Evolutionary conservation across 2,329 filamentous ascomycete species (phyloP).

Genomic region (Aspergillus puulaauensis): DNA sequence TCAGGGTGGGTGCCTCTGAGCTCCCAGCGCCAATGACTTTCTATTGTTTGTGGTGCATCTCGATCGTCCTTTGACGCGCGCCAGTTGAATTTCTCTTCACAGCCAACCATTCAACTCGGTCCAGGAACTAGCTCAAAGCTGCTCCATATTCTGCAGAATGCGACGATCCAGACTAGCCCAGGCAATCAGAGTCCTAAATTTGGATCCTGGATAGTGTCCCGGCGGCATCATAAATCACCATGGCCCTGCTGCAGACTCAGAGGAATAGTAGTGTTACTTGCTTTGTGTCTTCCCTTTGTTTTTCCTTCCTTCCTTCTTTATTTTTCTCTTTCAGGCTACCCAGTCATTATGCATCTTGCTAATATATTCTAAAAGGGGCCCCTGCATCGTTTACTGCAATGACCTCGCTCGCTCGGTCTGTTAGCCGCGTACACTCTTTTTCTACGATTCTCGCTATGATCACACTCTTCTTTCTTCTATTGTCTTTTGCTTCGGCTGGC

Average conservation of each 20-base stretch:
- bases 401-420: neutral
- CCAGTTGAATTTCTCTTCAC: conserved; percentile 9
- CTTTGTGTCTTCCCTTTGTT: neutral
- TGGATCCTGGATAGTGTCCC: neutral
- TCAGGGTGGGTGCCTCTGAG: conserved; percentile 4
- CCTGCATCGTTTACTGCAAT: neutral
- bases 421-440: conserved; percentile 9
- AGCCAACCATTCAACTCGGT: conserved; percentile 9
- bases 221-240: neutral
- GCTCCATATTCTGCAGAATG: conserved; percentile 4
- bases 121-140: neutral
- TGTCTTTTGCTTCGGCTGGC: conserved; percentile 17
- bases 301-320: neutral
- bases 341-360: neutral
- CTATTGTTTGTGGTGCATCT: neutral
- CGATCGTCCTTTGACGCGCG: conserved; percentile 18
- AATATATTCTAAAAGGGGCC: neutral
- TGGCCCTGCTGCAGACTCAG: neutral
- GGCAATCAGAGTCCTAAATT: conserved; percentile 2
- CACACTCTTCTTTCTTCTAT: conserved; percentile 9
- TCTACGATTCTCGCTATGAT: neutral
- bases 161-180: neutral
- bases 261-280: neutral
- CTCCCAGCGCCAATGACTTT: conserved; percentile 10
- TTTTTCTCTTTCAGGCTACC: neutral